These are phyloP conservation scores for Zasmidium cellare DNA, from an alignment of 2,329 filamentous ascomycete species.

Conservation along the genomic window DNA sequence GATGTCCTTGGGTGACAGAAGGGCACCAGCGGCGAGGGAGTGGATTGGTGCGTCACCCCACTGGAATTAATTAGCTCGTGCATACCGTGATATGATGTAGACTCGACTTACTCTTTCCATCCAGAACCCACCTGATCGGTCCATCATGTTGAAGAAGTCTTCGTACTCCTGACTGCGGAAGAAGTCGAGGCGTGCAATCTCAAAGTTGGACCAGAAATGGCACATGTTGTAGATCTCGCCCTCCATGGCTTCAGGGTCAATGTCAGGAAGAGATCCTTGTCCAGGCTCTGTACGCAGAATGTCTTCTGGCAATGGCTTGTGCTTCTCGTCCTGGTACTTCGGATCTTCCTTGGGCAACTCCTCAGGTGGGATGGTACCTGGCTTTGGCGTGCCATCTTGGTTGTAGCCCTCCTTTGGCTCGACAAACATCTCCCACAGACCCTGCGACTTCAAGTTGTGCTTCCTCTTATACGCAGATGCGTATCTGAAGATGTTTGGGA, in stretches of 20 bases:
- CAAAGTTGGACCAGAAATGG: slow-evolving; percentile 99
- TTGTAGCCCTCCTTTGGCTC: slow-evolving; percentile 69
- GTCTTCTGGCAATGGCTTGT: slow-evolving; percentile 74
- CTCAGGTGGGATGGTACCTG: slow-evolving; percentile 28
- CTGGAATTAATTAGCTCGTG: slow-evolving; percentile 53
- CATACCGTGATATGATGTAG: neutral
- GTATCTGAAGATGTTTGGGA: slow-evolving; percentile 98
- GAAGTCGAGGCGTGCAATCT: slow-evolving; percentile 92
- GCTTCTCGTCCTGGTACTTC: slow-evolving; percentile 64
- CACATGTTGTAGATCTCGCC: slow-evolving; percentile 99
- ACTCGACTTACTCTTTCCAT: slow-evolving; percentile 78
- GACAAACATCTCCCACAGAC: slow-evolving; percentile 98
- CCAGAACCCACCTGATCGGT: slow-evolving; percentile 96
- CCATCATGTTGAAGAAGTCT: slow-evolving; percentile 99
- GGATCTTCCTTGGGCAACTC: slow-evolving; percentile 52
- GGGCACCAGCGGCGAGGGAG: slow-evolving; percentile 87
- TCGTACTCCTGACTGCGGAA: slow-evolving; percentile 97
- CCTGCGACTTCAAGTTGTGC: slow-evolving; percentile 86
- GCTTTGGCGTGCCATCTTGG: slow-evolving; percentile 53
- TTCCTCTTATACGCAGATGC: slow-evolving; percentile 95
- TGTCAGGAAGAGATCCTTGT: slow-evolving; percentile 69
- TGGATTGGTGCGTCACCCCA: slow-evolving; percentile 99
- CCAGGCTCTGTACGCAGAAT: slow-evolving; percentile 75
- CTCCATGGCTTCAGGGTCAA: slow-evolving; percentile 93
- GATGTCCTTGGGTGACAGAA: slow-evolving; percentile 78